Evolutionary conservation across 2,329 filamentous ascomycete species (phyloP), one percentile per base, ranked within the genome.

Genomic region (Neonectria ditissima): DNA sequence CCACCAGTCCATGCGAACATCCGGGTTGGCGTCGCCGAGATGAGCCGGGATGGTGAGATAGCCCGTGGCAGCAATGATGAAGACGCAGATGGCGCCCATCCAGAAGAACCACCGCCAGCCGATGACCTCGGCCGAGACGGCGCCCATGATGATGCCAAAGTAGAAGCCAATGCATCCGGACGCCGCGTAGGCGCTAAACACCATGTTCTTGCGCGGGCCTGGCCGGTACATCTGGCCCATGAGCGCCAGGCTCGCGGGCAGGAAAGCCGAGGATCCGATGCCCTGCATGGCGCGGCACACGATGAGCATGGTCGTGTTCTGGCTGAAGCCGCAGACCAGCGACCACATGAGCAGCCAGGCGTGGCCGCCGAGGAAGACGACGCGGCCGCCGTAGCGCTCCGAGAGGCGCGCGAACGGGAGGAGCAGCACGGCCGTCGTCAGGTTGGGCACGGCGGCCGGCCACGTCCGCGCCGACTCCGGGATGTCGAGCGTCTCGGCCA

Each of bases 281-380:
- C 92, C 92, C 76, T 93, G 91, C 59, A 93, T 80, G 9, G 91
- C 91, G 56, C 92, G 89, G 74, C 88, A 91, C 50, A 90, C 80
- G 68, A 92, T 89, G 66, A 94, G 81, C 87, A 92, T 91, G 43
- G 87, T 75, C 59, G 88, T 83, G 75, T 86, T 89, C 52, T 80
- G 79, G 58, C 87, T 89, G 77, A 94, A 92, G 10, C 91, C 91
- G 26, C 85, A 86, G 58, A 92, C 80, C 56, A 94, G 77, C 7
- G 87, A 89, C 86, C 91, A 94, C 37, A 89, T 66, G 8, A 86
- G 76, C 53, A 92, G 84, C 92, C 91, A 91, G 41, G 78, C 67
- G 43, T 87, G 80, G 4, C 89, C 89, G 34, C 72, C 76, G 4
- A 89, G 78, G 72, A 90, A 91, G 66, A 90, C 81, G 26, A 80